Evolutionary conservation across 164 flowering plant genomes (phyloP), one percentile per base, ranked within the genome.

Genomic region (Houttuynia cordata): DNA sequence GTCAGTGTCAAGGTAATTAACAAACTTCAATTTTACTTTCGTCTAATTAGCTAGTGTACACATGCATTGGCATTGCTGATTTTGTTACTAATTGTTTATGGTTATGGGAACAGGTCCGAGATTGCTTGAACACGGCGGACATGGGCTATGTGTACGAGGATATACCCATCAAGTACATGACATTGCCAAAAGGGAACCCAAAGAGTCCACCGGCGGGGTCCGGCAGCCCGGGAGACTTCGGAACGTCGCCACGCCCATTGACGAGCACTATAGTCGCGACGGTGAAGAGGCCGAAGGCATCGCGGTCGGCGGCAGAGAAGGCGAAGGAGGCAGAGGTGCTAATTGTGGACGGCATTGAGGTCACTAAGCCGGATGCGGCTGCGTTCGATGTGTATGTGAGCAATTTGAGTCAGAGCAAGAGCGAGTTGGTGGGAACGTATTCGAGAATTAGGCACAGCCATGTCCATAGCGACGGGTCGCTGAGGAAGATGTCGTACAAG

Each of bases 211-310:
- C 61, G 61, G 23, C n/a, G n/a, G n/a, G n/a, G n/a, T n/a, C 14
- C 30, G 50, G 51, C 15, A 59, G 50, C 49, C 12, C 50, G 24
- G 12, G 25, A 6, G 61, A 40, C 7, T 72, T 78, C 22, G 81
- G 81, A 0, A 63, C 67, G 10, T 65, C 69, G 10, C 51, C 76
- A 0, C 70, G 64, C 73, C 78, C 1, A 39, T 60, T 9, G 30
- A 10, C 37, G 15, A 23, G 34, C n/a, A n/a, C 30, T 10, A 30
- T 34, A 14, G 10, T 21, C 10, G 64, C 19, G 23, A n/a, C 19
- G n/a, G 25, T 61, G 19, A 12, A 4, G 17, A 30, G 64, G 49
- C 47, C 56, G 24, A 61, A 51, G 37, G 17, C 19, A 15, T 51
- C 64, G 34, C 42, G 56, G 13, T 19, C 34, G 14, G 15, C 57